Conservation (phyloP, 139 green algal species). For the Tetraselmis striata region DNA sequence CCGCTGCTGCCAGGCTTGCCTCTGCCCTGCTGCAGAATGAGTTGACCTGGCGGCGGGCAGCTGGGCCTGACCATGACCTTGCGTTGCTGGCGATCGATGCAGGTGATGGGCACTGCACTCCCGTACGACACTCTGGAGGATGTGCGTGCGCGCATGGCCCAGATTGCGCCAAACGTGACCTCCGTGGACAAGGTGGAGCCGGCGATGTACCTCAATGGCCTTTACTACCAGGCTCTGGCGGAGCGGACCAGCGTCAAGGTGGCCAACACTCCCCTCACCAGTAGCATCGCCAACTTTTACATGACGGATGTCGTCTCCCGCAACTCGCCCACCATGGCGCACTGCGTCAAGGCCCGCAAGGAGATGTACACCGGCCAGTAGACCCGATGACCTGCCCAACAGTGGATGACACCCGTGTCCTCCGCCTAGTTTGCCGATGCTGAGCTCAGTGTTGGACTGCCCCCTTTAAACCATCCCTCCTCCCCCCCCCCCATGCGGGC, state of each 20-base stretch:
- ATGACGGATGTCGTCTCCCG: constrained; percentile 93
- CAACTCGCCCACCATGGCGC: constrained; percentile 89
- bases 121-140: constrained; percentile 76
- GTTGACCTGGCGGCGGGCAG: too few relatives aligned
- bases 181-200: constrained; percentile 54
- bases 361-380: constrained; percentile 7
- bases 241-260: constrained; percentile 18
- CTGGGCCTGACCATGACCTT: too few relatives aligned
- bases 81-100: too few relatives aligned
- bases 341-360: constrained; percentile 58
- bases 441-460: too few relatives aligned
- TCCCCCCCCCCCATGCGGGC: too few relatives aligned
- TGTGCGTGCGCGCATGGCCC: constrained; percentile 64
- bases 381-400: too few relatives aligned
- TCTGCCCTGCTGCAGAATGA: too few relatives aligned
- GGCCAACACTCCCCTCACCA: constrained; percentile 42
- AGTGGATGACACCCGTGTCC: too few relatives aligned
- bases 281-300: constrained; percentile 86
- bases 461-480: too few relatives aligned
- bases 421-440: too few relatives aligned
- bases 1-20: too few relatives aligned
- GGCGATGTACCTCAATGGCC: constrained; percentile 30
- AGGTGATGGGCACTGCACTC: constrained; percentile 56
- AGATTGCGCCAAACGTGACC: constrained; percentile 75
- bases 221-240: constrained; percentile 45